A percentile compares a stretch with the other conserved stretches of the same genome.
phyloP scores from a whole-genome alignment of 495 filamentous ascomycete genomes.

The Aspergillus conjunctus region DNA sequence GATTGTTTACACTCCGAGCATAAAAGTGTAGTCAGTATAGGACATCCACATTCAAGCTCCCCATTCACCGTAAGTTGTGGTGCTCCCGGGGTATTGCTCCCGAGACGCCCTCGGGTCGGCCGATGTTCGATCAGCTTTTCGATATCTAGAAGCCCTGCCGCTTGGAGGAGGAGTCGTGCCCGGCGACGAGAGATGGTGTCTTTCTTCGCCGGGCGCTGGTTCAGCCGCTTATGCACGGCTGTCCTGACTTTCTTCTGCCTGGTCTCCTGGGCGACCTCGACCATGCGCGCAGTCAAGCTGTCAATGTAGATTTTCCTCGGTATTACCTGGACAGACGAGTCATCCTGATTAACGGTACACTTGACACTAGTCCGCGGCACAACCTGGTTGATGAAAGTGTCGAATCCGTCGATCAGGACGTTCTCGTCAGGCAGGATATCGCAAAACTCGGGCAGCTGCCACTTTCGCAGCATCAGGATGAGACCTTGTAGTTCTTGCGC shows the following conservation, averaged over 20 bases:
- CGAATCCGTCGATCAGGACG: not conserved
- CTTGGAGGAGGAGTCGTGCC: not conserved
- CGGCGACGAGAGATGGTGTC: not conserved
- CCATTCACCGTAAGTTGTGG: not conserved
- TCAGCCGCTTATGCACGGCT: not conserved
- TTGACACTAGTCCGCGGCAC: not conserved
- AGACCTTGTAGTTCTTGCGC: not conserved
- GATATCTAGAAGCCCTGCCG: constrained; percentile 6
- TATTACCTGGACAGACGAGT: not conserved
- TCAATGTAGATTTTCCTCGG: not conserved
- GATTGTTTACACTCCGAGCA: not conserved
- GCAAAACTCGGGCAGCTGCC: not conserved
- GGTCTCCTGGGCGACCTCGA: not conserved
- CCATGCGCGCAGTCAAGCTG: not conserved
- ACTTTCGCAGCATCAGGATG: not conserved
- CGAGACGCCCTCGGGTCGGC: not conserved
- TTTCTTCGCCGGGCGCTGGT: not conserved
- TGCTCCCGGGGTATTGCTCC: not conserved
- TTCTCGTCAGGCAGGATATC: not conserved
- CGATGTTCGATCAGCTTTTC: constrained; percentile 9
- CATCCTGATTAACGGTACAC: not conserved
- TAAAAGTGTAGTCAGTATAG: not conserved
- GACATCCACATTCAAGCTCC: not conserved
- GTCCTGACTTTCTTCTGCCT: not conserved
- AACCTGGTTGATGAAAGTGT: constrained; percentile 1